Base-by-base conservation (phyloP, 2,329 filamentous ascomycete species). In the Calycina herbarum region DNA sequence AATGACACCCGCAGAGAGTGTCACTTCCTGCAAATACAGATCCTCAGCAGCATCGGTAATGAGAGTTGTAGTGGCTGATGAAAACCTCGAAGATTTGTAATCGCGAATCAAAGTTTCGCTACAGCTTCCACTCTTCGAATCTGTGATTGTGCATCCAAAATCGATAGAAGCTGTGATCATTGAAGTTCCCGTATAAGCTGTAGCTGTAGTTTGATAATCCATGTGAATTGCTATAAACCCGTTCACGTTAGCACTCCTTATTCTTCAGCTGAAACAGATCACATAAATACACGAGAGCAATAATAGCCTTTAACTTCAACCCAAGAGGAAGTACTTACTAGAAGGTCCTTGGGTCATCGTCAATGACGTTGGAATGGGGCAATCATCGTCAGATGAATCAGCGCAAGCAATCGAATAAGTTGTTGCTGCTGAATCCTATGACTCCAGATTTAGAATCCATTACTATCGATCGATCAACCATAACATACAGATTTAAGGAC, bases 341-440 rank as follows among this genome's bases (percentile, higher is more conserved):
- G 70, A 71, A 17, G 71, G 70, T 20, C 71, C 71, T 66, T 73
- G 68, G 0, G 72, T 73, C 42, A 71, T 68, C 3, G 63, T 67
- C 31, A 74, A 72, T 3, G 48, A 48, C 4, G 66, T 7, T 3
- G 73, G 72, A 38, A 73, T 1, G 35, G 56, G 66, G 31, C 72
- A 73, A 2, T 65, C 63, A 6, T 65, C 62, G 5, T 51, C n/a
- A 6, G 42, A 58, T 8, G 62, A 15, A 15, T 51, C 15, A 5
- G 61, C 45, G 58, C 66, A 70, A 15, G 63, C 57, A 1, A 70
- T 31, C 3, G 70, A 59, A 54, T 71, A 69, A 8, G 70, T 71
- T 11, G 71, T 71, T 10, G 71, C 66, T 10, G 66, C 59, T 54
- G 67, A 51, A 57, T 71, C 68, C 69, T 71, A 51, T 35, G 2